These are phyloP conservation scores for Cymbopogon citratus DNA, from an alignment of 176 grass and related monocot genomes.

Conservation along the genomic window DNA sequence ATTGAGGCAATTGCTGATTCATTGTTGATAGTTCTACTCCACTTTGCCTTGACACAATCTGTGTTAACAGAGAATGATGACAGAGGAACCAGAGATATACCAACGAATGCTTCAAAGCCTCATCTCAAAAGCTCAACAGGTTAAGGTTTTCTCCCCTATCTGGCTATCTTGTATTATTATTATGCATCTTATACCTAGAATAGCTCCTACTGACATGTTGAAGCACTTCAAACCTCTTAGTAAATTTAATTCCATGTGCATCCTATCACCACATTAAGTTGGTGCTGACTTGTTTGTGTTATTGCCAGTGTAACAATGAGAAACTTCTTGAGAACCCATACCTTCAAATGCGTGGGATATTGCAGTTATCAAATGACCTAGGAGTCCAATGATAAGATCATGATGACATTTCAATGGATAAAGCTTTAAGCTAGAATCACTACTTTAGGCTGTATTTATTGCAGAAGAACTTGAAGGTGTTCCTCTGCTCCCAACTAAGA, in stretches of 20 bases:
- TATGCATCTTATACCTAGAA: conserved; percentile 13
- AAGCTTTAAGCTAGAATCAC: conserved; percentile 20
- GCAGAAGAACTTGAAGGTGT: conserved; percentile 27
- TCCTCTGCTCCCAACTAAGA: conserved; percentile 26
- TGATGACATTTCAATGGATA: conserved; percentile 26
- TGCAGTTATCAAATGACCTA: conserved; percentile 84
- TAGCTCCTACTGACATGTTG: conserved; percentile 17
- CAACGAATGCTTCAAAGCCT: conserved; percentile 93
- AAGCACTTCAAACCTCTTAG: not conserved
- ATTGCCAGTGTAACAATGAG: conserved; percentile 86
- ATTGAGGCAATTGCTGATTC: conserved; percentile 14
- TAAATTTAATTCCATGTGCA: not conserved
- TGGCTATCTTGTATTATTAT: conserved; percentile 1
- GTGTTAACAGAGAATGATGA: conserved; percentile 85
- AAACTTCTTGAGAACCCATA: conserved; percentile 99
- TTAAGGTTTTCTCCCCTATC: not conserved
- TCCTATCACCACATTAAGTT: conserved; percentile 10
- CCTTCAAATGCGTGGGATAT: conserved; percentile 96
- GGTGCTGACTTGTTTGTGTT: conserved; percentile 18
- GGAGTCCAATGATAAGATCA: conserved; percentile 51
- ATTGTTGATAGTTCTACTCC: conserved; percentile 8
- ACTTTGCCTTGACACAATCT: conserved; percentile 23
- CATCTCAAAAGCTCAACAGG: conserved; percentile 97
- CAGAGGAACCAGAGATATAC: conserved; percentile 89
- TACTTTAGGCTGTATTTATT: conserved; percentile 32